Percentiles rank a stretch among this genome's conserved stretches.
Evolutionary conservation across 805 yeast genomes (phyloP).

Genomic region (Hanseniaspora taiwanica): DNA sequence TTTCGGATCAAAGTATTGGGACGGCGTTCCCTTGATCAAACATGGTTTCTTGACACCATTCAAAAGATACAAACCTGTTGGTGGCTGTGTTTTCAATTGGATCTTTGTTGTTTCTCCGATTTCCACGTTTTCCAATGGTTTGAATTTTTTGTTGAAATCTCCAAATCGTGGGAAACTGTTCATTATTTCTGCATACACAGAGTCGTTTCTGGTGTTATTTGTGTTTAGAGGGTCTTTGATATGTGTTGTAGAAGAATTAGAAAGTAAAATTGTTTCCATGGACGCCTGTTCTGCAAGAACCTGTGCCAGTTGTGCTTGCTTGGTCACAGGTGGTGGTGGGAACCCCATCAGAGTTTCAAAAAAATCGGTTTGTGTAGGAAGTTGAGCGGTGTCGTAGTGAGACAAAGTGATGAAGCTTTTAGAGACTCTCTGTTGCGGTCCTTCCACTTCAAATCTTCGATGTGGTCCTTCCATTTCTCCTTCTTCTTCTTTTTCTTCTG

Average conservation of each 20-base stretch:
- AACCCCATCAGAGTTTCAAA: slow-evolving; percentile 34
- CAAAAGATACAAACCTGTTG: slow-evolving; percentile 58
- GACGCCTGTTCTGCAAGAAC: slow-evolving; percentile 42
- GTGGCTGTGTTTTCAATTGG: slow-evolving; percentile 50
- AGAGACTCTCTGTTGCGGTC: slow-evolving; percentile 53
- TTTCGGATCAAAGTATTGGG: slow-evolving; percentile 71
- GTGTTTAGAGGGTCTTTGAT: slow-evolving; percentile 8
- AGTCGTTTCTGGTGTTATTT: slow-evolving; percentile 32
- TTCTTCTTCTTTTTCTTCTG: slow-evolving; percentile 7
- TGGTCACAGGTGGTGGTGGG: neutral
- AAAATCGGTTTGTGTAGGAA: slow-evolving; percentile 27
- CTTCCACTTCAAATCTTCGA: slow-evolving; percentile 33
- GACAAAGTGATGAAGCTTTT: slow-evolving; percentile 38
- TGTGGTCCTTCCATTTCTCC: slow-evolving; percentile 8
- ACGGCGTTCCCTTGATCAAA: slow-evolving; percentile 47
- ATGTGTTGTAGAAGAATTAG: slow-evolving; percentile 19
- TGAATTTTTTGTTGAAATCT: slow-evolving; percentile 30
- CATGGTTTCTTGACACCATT: slow-evolving; percentile 58
- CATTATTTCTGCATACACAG: slow-evolving; percentile 26
- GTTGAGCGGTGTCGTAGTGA: slow-evolving; percentile 9
- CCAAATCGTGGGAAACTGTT: slow-evolving; percentile 45
- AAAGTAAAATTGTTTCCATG: slow-evolving; percentile 36
- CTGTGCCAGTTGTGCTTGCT: slow-evolving; percentile 12
- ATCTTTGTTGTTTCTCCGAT: slow-evolving; percentile 29
- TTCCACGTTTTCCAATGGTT: slow-evolving; percentile 15